Percentiles rank a stretch among this genome's conserved stretches.
phyloP scores from a whole-genome alignment of 306 rosid genomes.

The Geum urbanum region DNA sequence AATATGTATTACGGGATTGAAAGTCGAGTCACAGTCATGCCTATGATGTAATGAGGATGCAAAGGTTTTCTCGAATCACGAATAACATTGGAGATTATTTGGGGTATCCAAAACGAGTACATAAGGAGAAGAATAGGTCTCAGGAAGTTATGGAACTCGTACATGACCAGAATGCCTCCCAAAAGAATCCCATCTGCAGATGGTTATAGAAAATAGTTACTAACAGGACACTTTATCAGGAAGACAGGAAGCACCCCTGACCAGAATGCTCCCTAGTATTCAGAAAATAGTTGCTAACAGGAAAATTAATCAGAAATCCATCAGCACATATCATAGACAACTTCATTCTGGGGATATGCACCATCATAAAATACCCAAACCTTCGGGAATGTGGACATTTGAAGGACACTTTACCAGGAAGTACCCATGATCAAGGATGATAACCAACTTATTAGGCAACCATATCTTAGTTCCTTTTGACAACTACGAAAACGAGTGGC shows the following conservation, averaged over 20 bases:
- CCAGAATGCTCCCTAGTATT: too few species aligned
- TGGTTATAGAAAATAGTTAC: slow-evolving; percentile 2
- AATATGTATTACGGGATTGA: slow-evolving; percentile 80
- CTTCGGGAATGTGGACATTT: background rate
- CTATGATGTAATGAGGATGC: slow-evolving; percentile 91
- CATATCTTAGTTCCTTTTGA: background rate
- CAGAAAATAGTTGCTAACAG: background rate
- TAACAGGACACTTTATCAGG: too few species aligned
- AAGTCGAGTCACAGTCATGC: slow-evolving; percentile 79
- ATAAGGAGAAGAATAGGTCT: slow-evolving; percentile 76
- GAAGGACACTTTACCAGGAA: background rate
- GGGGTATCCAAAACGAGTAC: slow-evolving; percentile 97
- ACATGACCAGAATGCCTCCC: slow-evolving; percentile 97
- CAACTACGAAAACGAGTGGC: background rate
- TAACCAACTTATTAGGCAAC: background rate
- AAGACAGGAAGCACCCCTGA: too few species aligned
- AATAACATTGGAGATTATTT: slow-evolving; percentile 73
- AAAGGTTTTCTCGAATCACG: slow-evolving; percentile 94
- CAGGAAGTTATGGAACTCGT: slow-evolving; percentile 82
- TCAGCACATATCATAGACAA: background rate
- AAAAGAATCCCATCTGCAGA: slow-evolving; percentile 91
- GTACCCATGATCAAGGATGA: background rate
- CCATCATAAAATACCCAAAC: background rate
- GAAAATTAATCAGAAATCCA: slow-evolving; percentile 4
- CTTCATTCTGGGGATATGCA: background rate